phyloP scores from a whole-genome alignment of 2,329 filamentous ascomycete species.

The Botrytis medusae region DNA sequence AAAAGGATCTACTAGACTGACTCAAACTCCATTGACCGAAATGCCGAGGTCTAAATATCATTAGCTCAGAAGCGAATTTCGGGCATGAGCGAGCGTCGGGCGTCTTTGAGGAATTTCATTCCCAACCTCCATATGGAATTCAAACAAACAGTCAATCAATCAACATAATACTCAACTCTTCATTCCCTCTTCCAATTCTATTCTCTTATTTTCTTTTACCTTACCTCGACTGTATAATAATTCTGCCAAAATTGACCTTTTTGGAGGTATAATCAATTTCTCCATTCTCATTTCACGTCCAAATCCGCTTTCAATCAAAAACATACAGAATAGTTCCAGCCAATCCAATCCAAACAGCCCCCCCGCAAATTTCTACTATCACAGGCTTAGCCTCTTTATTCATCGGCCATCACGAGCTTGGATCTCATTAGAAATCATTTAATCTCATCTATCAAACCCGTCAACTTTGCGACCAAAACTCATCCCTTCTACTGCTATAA shows the following conservation, averaged over 20 bases:
- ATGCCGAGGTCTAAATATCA: conserved; percentile 10
- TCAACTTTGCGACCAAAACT: conserved; percentile 2
- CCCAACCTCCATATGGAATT: conserved; percentile 14
- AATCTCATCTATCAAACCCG: neutral
- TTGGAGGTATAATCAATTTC: neutral
- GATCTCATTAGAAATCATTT: conserved; percentile 11
- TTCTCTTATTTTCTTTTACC: neutral
- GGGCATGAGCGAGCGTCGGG: neutral
- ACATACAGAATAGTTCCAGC: neutral
- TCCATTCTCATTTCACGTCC: neutral
- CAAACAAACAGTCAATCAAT: neutral
- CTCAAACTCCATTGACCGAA: neutral
- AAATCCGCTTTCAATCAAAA: neutral
- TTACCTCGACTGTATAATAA: neutral
- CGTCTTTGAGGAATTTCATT: conserved; percentile 9
- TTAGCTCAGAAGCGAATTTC: neutral
- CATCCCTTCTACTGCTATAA: neutral
- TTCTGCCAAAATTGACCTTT: neutral
- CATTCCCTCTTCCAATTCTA: neutral
- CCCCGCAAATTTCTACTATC: conserved; percentile 11
- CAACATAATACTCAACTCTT: neutral
- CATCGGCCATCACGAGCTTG: conserved; percentile 8
- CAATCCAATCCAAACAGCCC: neutral
- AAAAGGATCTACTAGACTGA: neutral
- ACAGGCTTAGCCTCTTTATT: conserved; percentile 3